These are phyloP conservation scores for Wallacemonas rigidus DNA, from an alignment of 208 protist species.

Conservation along the genomic window DNA sequence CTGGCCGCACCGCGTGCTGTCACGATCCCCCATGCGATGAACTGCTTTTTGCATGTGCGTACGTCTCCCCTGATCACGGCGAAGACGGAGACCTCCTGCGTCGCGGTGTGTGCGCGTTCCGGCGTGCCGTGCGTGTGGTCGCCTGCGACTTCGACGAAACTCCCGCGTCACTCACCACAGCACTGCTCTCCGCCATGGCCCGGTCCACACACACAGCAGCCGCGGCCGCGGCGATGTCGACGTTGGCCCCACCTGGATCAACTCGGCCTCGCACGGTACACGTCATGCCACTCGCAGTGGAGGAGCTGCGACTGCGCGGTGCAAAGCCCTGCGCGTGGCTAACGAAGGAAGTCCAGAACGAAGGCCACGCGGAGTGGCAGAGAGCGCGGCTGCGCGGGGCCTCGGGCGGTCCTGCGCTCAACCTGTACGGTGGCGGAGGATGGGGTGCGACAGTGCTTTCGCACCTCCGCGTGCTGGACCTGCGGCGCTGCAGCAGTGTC, in stretches of 20 bases:
- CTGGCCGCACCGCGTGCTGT: neutral
- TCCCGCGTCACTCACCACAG: neutral
- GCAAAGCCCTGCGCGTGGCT: neutral
- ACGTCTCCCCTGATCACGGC: neutral
- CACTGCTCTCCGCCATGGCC: neutral
- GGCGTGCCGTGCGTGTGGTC: slow-evolving; percentile 12
- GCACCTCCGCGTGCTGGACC: slow-evolving; percentile 13
- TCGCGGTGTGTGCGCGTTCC: neutral
- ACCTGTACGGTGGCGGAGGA: too few species aligned
- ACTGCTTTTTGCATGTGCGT: neutral
- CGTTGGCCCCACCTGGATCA: neutral
- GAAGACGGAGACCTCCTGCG: neutral
- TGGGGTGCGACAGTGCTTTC: slow-evolving; percentile 14
- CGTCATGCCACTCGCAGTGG: too few species aligned
- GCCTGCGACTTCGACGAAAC: neutral
- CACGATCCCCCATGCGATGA: neutral
- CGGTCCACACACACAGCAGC: neutral
- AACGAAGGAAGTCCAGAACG: neutral
- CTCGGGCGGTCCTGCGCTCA: too few species aligned
- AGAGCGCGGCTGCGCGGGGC: too few species aligned
- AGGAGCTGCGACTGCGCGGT: slow-evolving; percentile 4
- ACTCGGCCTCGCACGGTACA: neutral
- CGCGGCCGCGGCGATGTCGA: neutral
- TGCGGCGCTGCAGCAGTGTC: neutral
- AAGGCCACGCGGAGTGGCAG: too few species aligned